Conservation (phyloP, 441 rosid genomes). For the Mallotus repandus region DNA sequence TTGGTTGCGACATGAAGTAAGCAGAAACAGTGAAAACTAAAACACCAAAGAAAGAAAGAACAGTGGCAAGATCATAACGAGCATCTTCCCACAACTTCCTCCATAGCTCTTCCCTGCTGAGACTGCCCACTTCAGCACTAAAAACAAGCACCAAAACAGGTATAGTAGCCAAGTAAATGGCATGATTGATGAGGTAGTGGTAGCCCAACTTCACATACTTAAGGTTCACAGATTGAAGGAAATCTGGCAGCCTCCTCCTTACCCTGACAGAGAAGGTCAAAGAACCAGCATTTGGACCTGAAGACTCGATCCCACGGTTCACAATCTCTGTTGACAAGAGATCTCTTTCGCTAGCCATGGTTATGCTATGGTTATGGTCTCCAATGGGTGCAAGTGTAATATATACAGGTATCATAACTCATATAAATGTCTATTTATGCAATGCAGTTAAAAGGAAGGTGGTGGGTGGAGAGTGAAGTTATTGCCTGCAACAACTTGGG, state of each 20-base stretch:
- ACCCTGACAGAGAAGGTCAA: constrained; percentile 82
- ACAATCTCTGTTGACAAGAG: constrained; percentile 85
- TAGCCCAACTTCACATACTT: constrained; percentile 91
- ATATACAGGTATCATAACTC: constrained; percentile 1
- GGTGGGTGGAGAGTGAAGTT: constrained; percentile 50
- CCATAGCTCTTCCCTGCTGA: constrained; percentile 78
- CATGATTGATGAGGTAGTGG: constrained; percentile 82
- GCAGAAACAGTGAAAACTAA: constrained; percentile 65
- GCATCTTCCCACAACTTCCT: constrained; percentile 71
- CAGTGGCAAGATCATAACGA: constrained; percentile 64
- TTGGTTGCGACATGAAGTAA: constrained; percentile 80
- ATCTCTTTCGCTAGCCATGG: constrained; percentile 67
- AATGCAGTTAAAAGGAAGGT: constrained; percentile 6
- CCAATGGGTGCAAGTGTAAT: not conserved
- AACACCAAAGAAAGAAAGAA: constrained; percentile 57
- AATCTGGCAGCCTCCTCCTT: constrained; percentile 78
- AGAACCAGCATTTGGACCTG: constrained; percentile 88
- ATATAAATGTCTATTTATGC: constrained; percentile 9
- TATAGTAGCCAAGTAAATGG: constrained; percentile 80
- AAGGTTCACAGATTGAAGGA: constrained; percentile 87
- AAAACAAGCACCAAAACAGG: constrained; percentile 73
- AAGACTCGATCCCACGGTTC: constrained; percentile 75
- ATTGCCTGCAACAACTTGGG: constrained; percentile 54
- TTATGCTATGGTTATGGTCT: not conserved
- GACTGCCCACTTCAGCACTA: constrained; percentile 82